Percentiles rank a stretch among this genome's conserved stretches.
phyloP scores from a whole-genome alignment of 2,329 filamentous ascomycete species.

The Xylaria sp. region DNA sequence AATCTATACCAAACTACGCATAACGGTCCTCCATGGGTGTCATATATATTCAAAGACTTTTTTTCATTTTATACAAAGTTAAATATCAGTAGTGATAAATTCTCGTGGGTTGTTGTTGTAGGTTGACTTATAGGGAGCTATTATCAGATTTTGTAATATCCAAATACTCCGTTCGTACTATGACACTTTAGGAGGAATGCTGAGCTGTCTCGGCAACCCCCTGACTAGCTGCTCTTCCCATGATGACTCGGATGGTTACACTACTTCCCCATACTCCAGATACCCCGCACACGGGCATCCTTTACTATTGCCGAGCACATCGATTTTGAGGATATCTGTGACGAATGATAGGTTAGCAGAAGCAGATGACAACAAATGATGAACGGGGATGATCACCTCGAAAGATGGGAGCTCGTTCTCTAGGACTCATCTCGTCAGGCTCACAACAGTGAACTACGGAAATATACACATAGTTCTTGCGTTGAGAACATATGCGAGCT shows the following conservation, averaged over 20 bases:
- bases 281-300: slow-evolving; percentile 3
- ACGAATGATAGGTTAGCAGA: not conserved
- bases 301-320: not conserved
- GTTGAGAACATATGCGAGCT: slow-evolving; percentile 5
- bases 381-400: not conserved
- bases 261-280: slow-evolving; percentile 54
- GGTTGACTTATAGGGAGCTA: not conserved
- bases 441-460: not conserved
- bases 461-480: not conserved
- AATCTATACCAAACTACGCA: not conserved
- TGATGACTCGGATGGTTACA: slow-evolving; percentile 65
- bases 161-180: not conserved
- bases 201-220: slow-evolving; percentile 45
- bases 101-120: too few relatives aligned
- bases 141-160: not conserved
- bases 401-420: not conserved
- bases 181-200: not conserved
- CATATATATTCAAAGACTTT: not conserved
- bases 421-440: too few relatives aligned
- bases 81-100: not conserved
- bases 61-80: too few relatives aligned
- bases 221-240: slow-evolving; percentile 57
- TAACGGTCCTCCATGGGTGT: not conserved
- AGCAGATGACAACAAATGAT: not conserved
- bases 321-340: not conserved